These are phyloP conservation scores for Alternaria alternata DNA, from an alignment of 2,329 filamentous ascomycete genomes.

Conservation along the genomic window DNA sequence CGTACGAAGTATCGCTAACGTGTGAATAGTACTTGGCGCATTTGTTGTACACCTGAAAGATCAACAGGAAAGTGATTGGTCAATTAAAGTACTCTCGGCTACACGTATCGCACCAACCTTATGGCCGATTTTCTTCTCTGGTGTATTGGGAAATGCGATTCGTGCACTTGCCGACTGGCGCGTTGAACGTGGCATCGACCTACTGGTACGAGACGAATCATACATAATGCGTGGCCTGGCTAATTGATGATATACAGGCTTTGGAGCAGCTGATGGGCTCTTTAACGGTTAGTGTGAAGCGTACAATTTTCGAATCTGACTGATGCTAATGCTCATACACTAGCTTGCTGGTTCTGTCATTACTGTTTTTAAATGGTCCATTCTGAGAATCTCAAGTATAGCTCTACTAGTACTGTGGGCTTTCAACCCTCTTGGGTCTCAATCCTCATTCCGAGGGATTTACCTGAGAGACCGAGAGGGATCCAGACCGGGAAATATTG, in stretches of 20 bases:
- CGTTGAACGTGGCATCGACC: conserved; percentile 13
- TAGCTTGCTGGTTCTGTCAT: conserved; percentile 6
- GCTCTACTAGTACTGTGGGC: conserved; percentile 14
- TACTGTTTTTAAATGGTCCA: conserved; percentile 16
- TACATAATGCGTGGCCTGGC: background rate
- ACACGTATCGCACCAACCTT: conserved; percentile 15
- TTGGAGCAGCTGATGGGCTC: background rate
- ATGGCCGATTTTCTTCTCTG: conserved; percentile 20
- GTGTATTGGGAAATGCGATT: conserved; percentile 15
- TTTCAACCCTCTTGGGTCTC: conserved; percentile 20
- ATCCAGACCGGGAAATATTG: background rate
- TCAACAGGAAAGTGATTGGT: background rate
- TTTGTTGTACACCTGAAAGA: background rate
- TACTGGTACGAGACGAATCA: background rate
- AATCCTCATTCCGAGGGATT: conserved; percentile 14
- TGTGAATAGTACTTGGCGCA: background rate
- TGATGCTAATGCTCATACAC: background rate
- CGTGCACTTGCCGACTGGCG: conserved; percentile 15
- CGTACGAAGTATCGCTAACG: background rate
- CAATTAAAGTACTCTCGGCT: conserved; percentile 7
- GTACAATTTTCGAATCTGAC: background rate
- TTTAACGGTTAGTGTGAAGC: background rate
- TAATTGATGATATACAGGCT: background rate
- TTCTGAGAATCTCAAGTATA: conserved; percentile 9
- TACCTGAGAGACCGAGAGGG: background rate